phyloP scores from a whole-genome alignment of 805 yeast genomes.

The Clavispora fructus region DNA sequence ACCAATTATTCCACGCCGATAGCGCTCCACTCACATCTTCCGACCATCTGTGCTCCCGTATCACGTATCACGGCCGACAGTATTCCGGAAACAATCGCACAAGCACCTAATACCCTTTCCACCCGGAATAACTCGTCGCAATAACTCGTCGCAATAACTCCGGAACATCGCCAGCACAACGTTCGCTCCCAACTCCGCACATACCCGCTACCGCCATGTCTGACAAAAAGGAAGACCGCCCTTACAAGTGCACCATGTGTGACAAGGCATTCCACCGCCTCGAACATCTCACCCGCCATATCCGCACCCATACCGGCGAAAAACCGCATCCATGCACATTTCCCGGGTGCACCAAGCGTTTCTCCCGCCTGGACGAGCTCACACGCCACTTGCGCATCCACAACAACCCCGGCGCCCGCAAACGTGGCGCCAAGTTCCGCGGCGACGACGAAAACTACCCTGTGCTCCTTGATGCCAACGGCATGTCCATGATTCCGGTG shows the following conservation, averaged over 20 bases:
- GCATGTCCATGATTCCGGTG: slow-evolving; percentile 19
- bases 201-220: slow-evolving; percentile 2
- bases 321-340: slow-evolving; percentile 82
- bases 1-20: too few relatives aligned
- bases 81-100: too few relatives aligned
- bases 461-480: slow-evolving; percentile 3
- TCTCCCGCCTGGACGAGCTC: slow-evolving; percentile 77
- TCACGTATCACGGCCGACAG: too few relatives aligned
- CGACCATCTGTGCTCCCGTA: too few relatives aligned
- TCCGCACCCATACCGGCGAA: slow-evolving; percentile 90
- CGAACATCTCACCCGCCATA: slow-evolving; percentile 89
- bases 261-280: slow-evolving; percentile 81
- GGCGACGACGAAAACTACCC: slow-evolving; percentile 5
- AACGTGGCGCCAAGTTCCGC: slow-evolving; percentile 7
- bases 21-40: too few relatives aligned
- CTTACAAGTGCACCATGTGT: slow-evolving; percentile 81
- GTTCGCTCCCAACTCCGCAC: too few relatives aligned
- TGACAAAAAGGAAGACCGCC: slow-evolving; percentile 40
- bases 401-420: slow-evolving; percentile 41
- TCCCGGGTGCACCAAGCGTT: slow-evolving; percentile 79
- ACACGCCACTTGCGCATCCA: slow-evolving; percentile 84
- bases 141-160: too few relatives aligned
- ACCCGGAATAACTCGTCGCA: too few relatives aligned
- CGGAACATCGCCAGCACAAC: too few relatives aligned
- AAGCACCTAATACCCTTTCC: too few relatives aligned